A percentile compares a stretch with the other conserved stretches of the same genome.
phyloP scores from a whole-genome alignment of 1,139 yeast genomes.

The Hansenula sp. region DNA sequence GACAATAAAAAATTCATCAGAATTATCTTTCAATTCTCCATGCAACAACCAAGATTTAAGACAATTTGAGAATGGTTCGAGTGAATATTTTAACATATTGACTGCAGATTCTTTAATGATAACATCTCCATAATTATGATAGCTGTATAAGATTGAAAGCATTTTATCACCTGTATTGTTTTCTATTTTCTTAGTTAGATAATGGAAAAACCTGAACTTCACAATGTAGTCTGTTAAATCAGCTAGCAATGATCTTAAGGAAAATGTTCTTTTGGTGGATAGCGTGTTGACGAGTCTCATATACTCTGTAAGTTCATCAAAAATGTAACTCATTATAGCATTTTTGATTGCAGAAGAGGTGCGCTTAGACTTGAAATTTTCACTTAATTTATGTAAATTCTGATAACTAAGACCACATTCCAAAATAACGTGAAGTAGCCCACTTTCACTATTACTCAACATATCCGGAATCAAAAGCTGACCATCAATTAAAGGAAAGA shows the following conservation, averaged over 20 bases:
- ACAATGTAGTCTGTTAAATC: conserved; percentile 47
- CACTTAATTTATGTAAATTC: conserved; percentile 34
- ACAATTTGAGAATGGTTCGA: conserved; percentile 60
- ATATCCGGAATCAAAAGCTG: conserved; percentile 43
- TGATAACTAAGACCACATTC: conserved; percentile 74
- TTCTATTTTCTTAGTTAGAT: conserved; percentile 34
- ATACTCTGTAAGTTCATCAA: conserved; percentile 49
- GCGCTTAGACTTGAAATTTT: conserved; percentile 24
- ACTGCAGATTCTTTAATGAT: conserved; percentile 39
- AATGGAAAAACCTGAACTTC: conserved; percentile 52
- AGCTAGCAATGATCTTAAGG: conserved; percentile 38
- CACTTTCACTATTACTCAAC: conserved; percentile 55
- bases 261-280: conserved; percentile 30
- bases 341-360: conserved; percentile 52
- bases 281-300: conserved; percentile 50
- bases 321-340: conserved; percentile 58
- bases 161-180: conserved; percentile 49
- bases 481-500: conserved; percentile 43
- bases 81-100: conserved; percentile 42
- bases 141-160: conserved; percentile 46
- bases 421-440: conserved; percentile 50
- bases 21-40: conserved; percentile 57
- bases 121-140: conserved; percentile 62
- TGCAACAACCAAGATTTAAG: conserved; percentile 63
- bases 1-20: conserved; percentile 65